Evolutionary conservation across 129 eudicot species (phyloP).

Genomic region (Flaveria trinervia): DNA sequence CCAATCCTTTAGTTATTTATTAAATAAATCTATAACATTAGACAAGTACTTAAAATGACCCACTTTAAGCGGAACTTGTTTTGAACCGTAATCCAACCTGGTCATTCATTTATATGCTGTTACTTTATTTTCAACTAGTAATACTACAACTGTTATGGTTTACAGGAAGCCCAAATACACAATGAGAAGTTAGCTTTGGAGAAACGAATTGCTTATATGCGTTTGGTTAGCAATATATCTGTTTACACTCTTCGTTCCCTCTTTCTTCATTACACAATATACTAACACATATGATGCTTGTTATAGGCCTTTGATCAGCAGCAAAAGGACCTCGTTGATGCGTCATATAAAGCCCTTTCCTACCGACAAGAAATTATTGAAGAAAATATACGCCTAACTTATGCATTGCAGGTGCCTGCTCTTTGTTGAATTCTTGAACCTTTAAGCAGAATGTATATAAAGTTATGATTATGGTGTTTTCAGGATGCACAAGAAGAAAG

Average conservation of each 20-base stretch:
- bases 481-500: slow-evolving; percentile 96
- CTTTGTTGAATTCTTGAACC: slow-evolving; percentile 7
- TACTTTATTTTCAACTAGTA: slow-evolving; percentile 12
- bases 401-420: slow-evolving; percentile 75
- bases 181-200: slow-evolving; percentile 85
- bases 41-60: not conserved
- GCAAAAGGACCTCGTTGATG: slow-evolving; percentile 96
- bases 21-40: not conserved
- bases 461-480: slow-evolving; percentile 24
- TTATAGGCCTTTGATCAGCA: slow-evolving; percentile 95
- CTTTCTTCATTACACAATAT: not conserved
- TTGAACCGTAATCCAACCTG: not conserved
- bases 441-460: slow-evolving; percentile 11
- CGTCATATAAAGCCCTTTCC: slow-evolving; percentile 88
- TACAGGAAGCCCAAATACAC: slow-evolving; percentile 78
- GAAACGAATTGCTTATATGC: slow-evolving; percentile 96
- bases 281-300: slow-evolving; percentile 9
- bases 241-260: slow-evolving; percentile 9
- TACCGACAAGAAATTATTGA: slow-evolving; percentile 95
- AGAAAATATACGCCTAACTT: slow-evolving; percentile 92
- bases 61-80: not conserved
- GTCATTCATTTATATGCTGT: not conserved
- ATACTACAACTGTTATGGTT: slow-evolving; percentile 18
- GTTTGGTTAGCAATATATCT: slow-evolving; percentile 58
- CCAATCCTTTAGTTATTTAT: not conserved